Percentiles rank a stretch among this genome's conserved stretches.
These are phyloP conservation scores for Blastobotrys malaysiensis DNA, from an alignment of 1,139 yeast species.

Conservation along the genomic window DNA sequence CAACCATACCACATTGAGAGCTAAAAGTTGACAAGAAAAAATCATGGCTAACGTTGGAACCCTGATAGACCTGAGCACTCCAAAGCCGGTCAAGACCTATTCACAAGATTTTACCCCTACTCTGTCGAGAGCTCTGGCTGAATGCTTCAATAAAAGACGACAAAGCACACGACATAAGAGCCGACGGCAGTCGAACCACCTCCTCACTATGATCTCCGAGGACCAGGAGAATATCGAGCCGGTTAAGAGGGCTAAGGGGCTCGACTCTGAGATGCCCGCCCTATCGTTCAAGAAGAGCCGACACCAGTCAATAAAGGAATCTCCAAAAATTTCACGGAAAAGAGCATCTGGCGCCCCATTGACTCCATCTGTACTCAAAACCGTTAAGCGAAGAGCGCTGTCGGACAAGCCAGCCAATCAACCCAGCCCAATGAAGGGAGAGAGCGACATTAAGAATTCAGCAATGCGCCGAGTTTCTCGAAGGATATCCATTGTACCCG, in stretches of 20 bases:
- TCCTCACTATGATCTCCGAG: not conserved
- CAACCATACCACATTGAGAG: not conserved
- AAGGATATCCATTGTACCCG: not conserved
- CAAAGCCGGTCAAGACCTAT: slow-evolving; percentile 10
- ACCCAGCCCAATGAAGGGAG: not conserved
- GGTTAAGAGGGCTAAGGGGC: not conserved
- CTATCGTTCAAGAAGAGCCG: not conserved
- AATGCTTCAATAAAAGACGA: slow-evolving; percentile 17
- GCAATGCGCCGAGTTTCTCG: not conserved
- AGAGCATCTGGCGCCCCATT: slow-evolving; percentile 19
- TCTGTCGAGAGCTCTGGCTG: slow-evolving; percentile 21
- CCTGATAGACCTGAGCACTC: slow-evolving; percentile 24
- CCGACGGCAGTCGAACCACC: not conserved
- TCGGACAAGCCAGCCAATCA: slow-evolving; percentile 7
- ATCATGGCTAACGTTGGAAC: slow-evolving; percentile 3
- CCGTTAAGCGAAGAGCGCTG: slow-evolving; percentile 13
- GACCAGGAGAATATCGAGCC: not conserved
- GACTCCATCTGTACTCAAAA: slow-evolving; percentile 17
- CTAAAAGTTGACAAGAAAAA: not conserved
- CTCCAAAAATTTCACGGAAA: slow-evolving; percentile 6
- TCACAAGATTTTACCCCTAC: slow-evolving; percentile 23
- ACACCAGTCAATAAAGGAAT: not conserved
- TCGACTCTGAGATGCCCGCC: not conserved
- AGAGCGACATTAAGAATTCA: not conserved
- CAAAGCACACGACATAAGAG: not conserved